A percentile compares a stretch with the other conserved stretches of the same genome.
Conservation (phyloP, 2,329 filamentous ascomycete genomes). For the Scedosporium minutisporum region DNA sequence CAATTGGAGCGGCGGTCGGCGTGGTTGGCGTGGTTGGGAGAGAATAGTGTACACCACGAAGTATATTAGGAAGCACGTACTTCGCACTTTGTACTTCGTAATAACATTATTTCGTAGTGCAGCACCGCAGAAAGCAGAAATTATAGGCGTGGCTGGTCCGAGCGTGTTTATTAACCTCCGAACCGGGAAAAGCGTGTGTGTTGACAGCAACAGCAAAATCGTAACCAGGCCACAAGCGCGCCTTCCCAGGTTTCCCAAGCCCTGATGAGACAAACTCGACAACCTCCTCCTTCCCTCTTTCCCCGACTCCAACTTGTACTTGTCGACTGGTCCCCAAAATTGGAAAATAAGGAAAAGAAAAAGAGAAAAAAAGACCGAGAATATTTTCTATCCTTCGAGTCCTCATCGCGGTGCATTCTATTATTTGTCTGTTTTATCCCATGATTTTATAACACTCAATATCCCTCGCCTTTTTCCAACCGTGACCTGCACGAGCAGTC, state of each 20-base stretch:
- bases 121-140: too few species aligned
- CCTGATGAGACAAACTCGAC: constrained; percentile 1
- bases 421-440: not conserved
- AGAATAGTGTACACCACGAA: too few species aligned
- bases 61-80: too few species aligned
- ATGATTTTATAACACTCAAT: constrained; percentile 6
- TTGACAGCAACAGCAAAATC: constrained; percentile 2
- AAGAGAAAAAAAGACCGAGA: not conserved
- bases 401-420: constrained; percentile 7
- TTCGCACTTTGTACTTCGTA: too few species aligned
- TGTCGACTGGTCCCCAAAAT: constrained; percentile 11
- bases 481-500: not conserved
- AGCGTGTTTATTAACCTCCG: constrained; percentile 7
- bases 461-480: not conserved
- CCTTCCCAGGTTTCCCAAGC: constrained; percentile 6
- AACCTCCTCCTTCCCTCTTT: not conserved
- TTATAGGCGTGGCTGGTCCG: not conserved
- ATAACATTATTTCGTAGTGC: too few species aligned
- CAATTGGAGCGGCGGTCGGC: not conserved
- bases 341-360: not conserved
- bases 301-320: not conserved
- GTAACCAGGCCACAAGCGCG: constrained; percentile 5
- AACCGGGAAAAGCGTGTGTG: constrained; percentile 5
- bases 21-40: not conserved
- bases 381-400: constrained; percentile 7